A percentile compares a stretch with the other conserved stretches of the same genome.
Conservation (phyloP, 805 yeast genomes). For the Naumovozyma dairenensis region DNA sequence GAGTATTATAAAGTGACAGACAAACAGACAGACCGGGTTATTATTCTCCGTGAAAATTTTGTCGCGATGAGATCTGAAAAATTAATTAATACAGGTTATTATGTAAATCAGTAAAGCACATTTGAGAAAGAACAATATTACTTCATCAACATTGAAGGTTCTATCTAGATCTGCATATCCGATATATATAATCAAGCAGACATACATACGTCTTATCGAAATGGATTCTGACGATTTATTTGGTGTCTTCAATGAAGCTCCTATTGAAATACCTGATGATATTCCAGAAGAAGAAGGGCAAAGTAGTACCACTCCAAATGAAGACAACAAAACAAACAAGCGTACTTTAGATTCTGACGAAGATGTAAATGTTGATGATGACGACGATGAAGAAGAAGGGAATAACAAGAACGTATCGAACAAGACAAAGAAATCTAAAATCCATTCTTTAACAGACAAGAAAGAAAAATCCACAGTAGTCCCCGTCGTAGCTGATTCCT, state of each 20-base stretch:
- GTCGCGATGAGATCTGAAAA: no score
- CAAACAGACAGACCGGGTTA: no score
- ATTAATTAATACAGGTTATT: no score
- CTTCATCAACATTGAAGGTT: no score
- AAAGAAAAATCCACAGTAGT: conserved; percentile 39
- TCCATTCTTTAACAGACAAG: conserved; percentile 27
- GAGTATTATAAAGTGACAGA: no score
- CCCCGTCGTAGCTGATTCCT: conserved; percentile 76
- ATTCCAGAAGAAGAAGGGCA: conserved; percentile 10
- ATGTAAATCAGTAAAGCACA: no score
- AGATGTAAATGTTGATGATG: conserved; percentile 8
- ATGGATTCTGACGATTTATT: conserved; percentile 17
- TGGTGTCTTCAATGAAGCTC: conserved; percentile 28
- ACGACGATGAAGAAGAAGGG: conserved; percentile 7
- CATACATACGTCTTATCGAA: no score
- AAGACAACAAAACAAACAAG: conserved; percentile 1
- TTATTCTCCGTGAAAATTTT: no score
- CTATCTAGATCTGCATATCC: no score
- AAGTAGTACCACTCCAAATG: conserved; percentile 2
- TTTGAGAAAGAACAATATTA: no score
- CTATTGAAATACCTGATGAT: conserved; percentile 11
- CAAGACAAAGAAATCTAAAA: conserved; percentile 20
- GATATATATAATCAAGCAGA: no score
- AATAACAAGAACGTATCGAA: conserved; percentile 4
- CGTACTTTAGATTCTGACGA: not conserved